Base-by-base conservation (phyloP, 2,329 filamentous ascomycete genomes). In the Atkinsonella texensis region DNA sequence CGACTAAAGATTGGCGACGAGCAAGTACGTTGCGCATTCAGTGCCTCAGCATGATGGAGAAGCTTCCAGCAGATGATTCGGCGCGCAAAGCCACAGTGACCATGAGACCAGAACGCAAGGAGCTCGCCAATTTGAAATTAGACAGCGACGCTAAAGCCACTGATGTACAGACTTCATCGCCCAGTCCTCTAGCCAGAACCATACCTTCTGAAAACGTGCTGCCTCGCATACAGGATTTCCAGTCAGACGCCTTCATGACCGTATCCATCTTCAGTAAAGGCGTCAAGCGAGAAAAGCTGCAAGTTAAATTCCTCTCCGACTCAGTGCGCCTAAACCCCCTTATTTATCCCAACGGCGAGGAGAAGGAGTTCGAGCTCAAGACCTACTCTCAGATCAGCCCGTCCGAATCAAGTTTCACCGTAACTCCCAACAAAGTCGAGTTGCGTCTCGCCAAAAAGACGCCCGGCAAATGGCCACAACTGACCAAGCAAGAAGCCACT, bases 361-460 rank as follows among this genome's bases (percentile, higher is more conserved):
- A 79, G 54, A 83, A 80, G 61, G 75, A 73, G 1, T 74, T 89
- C 43, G 75, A 82, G 17, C 81, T 76, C 3, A 56, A 85, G 6
- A 77, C 91, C 3, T 89, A 76, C 64, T 80, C 76, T 13, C 64
- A 75, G 10, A 81, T 95, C 59, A 77, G 87, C 49, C 67, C 79
- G 0, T 60, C 73, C 1, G 67, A 74, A 33, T 88, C 81, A 18
- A 83, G 74, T 44, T 79, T 72, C 58, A 77, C 74, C 1, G 77
- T 94, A 50, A 84, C 85, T 42, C 75, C 84, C 1, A 88, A 82
- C 61, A 95, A 95, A 65, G 75, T 95, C 50, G 89, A 95, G 65
- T 71, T 95, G 39, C 76, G 72, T 11, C 75, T 95, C 15, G 75
- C 75, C 54, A 95, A 95, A 66, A 71, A 74, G 41, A 73, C 66